These are phyloP conservation scores for Prinsepia uniflora DNA, from an alignment of 306 rosid species.

Conservation along the genomic window DNA sequence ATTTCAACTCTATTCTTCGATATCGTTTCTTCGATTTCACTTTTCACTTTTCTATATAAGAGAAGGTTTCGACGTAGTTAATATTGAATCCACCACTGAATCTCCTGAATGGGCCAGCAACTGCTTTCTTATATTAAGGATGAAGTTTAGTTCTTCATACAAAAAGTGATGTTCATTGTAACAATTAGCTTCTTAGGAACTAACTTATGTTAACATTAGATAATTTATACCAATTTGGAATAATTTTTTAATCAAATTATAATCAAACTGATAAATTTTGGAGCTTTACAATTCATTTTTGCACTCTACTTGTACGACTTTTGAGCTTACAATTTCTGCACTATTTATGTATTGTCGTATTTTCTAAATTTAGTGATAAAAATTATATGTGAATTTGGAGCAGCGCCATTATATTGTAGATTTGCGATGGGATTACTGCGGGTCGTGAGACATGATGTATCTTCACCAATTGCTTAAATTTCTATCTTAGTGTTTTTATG, in stretches of 20 bases:
- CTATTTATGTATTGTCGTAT: too few species aligned
- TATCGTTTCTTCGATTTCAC: too few species aligned
- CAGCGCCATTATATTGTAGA: too few species aligned
- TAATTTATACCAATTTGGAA: background rate
- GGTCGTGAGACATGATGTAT: too few species aligned
- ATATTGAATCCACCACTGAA: background rate
- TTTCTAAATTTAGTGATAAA: too few species aligned
- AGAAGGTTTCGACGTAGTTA: too few species aligned
- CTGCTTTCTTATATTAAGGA: background rate
- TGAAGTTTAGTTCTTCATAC: background rate
- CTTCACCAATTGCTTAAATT: too few species aligned
- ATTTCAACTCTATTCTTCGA: too few species aligned
- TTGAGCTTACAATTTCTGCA: too few species aligned
- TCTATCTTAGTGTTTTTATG: too few species aligned
- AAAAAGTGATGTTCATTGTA: background rate
- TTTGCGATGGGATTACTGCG: too few species aligned
- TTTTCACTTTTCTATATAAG: background rate
- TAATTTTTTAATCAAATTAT: background rate
- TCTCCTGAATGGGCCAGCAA: background rate
- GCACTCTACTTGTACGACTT: background rate
- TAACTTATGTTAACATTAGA: background rate
- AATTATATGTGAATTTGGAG: too few species aligned
- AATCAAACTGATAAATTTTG: background rate
- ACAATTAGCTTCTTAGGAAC: conserved; percentile 1
- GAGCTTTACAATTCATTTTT: background rate